Conservation (phyloP, 495 filamentous ascomycete genomes). For the Talaromyces ruber region DNA sequence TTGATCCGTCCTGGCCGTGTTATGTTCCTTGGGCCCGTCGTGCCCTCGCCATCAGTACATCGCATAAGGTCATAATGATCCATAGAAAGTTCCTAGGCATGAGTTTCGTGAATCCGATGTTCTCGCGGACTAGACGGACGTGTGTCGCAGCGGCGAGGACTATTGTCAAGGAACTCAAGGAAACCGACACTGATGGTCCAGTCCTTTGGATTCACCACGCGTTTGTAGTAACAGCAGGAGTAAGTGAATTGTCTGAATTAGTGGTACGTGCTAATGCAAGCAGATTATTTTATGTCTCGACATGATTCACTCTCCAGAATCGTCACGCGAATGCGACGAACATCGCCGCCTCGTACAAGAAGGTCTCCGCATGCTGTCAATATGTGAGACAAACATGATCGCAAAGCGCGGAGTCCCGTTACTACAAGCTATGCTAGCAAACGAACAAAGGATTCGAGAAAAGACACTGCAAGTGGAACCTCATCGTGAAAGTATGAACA, state of each 20-base stretch:
- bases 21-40: constrained; percentile 35
- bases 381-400: constrained; percentile 24
- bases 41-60: constrained; percentile 32
- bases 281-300: constrained; percentile 33
- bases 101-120: constrained; percentile 32
- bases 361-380: constrained; percentile 18
- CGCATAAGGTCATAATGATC: constrained; percentile 46
- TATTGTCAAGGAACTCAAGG: constrained; percentile 34
- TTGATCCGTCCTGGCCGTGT: constrained; percentile 27
- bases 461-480: neutral
- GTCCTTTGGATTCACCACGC: constrained; percentile 34
- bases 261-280: neutral
- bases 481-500: neutral
- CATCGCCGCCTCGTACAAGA: constrained; percentile 25
- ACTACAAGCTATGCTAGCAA: constrained; percentile 18
- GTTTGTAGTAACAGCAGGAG: constrained; percentile 21
- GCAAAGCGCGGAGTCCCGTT: constrained; percentile 21
- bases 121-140: constrained; percentile 31
- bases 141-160: constrained; percentile 37
- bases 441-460: constrained; percentile 1
- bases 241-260: constrained; percentile 10
- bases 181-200: constrained; percentile 20
- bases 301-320: constrained; percentile 24
- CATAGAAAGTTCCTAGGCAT: constrained; percentile 37
- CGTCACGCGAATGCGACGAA: constrained; percentile 22